Evolutionary conservation across 768 basidiomycete genomes (phyloP), one percentile per base, ranked within the genome.

Genomic region (Pisolithus tinctorius): DNA sequence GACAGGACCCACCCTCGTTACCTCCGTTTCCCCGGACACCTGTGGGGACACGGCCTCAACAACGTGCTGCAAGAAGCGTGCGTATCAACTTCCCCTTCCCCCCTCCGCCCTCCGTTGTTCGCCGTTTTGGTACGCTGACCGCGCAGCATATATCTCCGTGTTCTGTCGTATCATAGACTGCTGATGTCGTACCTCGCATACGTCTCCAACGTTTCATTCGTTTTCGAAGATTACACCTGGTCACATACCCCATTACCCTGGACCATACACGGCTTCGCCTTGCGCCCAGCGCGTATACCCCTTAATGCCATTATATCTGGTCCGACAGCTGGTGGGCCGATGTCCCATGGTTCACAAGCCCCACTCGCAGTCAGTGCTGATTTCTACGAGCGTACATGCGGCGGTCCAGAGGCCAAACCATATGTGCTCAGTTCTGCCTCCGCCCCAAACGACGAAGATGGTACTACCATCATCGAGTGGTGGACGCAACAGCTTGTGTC

Each of bases 181-280:
- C 54, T 83, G 30, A 70, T 78, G 62, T 75, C 76, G 26, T 75
- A 81, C 57, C 62, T 83, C 14, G 79, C 82, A 0, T 72, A 77
- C 44, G 59, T 63, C 36, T 60, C 77, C 10, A 74, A 79, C 53
- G 66, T 80, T 13, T 76, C 78, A 1, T 83, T 75, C 50, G 81
- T 84, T 1, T 85, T 84, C 51, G 78, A 82, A 52, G 80, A 82
- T 58, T 82, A 81, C 51, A 72, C 71, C 34, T 83, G 81, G 81
- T 81, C 82, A 0, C 77, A 75, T 45, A 55, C 69, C 0, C 76
- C 80, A 3, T 62, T 80, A 29, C 75, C 76, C 3, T 82, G 78
- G 62, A 77, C 79, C 2, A 47, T 81, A 0, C 80, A 82, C 53
- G 78, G 77, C 54, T 73, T 78, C 49, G 69, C 76, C 0, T 67